Percentiles rank a stretch among this genome's conserved stretches.
These are phyloP conservation scores for Colletotrichum musicola DNA, from an alignment of 2,329 filamentous ascomycete genomes.

Conservation along the genomic window DNA sequence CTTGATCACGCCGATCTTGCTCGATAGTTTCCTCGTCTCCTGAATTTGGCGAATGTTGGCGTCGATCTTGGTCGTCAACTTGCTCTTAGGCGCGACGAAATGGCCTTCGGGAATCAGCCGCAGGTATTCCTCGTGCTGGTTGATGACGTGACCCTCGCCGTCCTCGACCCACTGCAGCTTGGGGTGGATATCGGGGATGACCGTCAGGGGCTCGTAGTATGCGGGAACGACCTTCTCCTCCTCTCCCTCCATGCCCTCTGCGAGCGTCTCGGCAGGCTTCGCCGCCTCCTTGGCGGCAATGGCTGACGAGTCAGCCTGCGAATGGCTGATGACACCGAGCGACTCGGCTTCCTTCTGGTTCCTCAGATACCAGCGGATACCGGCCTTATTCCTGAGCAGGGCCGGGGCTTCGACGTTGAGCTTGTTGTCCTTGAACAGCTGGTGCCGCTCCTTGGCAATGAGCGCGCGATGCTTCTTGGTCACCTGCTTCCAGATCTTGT, in stretches of 20 bases:
- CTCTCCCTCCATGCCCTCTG: constrained; percentile 94
- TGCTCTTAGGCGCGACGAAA: constrained; percentile 81
- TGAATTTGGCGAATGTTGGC: constrained; percentile 95
- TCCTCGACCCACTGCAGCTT: constrained; percentile 91
- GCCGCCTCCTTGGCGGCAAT: constrained; percentile 61
- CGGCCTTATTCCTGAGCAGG: constrained; percentile 83
- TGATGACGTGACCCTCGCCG: constrained; percentile 87
- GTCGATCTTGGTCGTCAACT: constrained; percentile 83
- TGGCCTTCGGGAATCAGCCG: constrained; percentile 79
- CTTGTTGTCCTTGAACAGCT: constrained; percentile 86
- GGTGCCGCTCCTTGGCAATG: constrained; percentile 86
- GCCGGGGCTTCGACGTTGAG: constrained; percentile 91
- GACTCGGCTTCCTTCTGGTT: constrained; percentile 79
- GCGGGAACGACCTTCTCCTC: constrained; percentile 89
- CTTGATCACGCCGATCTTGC: constrained; percentile 97
- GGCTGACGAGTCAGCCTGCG: constrained; percentile 57
- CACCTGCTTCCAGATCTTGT: constrained; percentile 98
- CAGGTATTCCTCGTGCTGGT: constrained; percentile 88
- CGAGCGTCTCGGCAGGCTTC: constrained; percentile 79
- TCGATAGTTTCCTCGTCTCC: constrained; percentile 94
- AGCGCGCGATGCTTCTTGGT: constrained; percentile 95
- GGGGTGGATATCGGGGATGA: constrained; percentile 85
- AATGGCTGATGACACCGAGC: constrained; percentile 54
- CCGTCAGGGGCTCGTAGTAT: constrained; percentile 91
- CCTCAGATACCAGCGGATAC: constrained; percentile 89